Base-by-base conservation (phyloP, 768 basidiomycete species). In the Phlegmacium glaucopus region DNA sequence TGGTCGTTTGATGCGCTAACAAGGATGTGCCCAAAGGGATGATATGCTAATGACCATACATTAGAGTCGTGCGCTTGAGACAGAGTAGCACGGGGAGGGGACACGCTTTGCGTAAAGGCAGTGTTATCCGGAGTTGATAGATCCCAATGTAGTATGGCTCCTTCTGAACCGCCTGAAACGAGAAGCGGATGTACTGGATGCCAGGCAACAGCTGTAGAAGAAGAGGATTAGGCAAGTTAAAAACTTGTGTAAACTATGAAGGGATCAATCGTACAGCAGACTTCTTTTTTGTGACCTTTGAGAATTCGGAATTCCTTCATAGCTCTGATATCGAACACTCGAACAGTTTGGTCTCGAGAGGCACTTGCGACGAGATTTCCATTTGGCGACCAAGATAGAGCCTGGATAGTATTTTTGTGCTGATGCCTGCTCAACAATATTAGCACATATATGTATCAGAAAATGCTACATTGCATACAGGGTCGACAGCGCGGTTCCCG, bases 1-100 rank as follows among this genome's bases (percentile, higher is more conserved):
- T 94, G 92, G 73, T 99, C 96, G 72, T 96, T 98, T n/a, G 89
- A 90, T 9, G 87, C 96, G 52, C 83, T 86, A 51, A 86, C 93
- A 57, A 99, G 84, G 57, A 98, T 78, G 68, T 98, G 94, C 0
- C 96, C 95, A 12, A 98, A 80, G 0, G 95, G 94, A 68, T 98
- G 94, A 77, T 84, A 99, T 4, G 92, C 82, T 53, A 99, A 80
- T 0, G 91, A 83, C 91, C 94, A 98, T 52, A 99, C 91, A 65
- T 94, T 94, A 26, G 90, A 92, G 72, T 99, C 96, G 75, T 99
- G 96, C 8, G 96, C 96, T 62, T 92, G 88, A n/a, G 88, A 85
- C 56, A 99, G 82, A 11, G 83, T 86, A 5, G 91, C 87, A 43
- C 90, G 85, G 0, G 93, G 90, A 3, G 72, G 65, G 26, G 80